Evolutionary conservation across 441 rosid genomes (phyloP).

Genomic region (Gossypium lobatum): DNA sequence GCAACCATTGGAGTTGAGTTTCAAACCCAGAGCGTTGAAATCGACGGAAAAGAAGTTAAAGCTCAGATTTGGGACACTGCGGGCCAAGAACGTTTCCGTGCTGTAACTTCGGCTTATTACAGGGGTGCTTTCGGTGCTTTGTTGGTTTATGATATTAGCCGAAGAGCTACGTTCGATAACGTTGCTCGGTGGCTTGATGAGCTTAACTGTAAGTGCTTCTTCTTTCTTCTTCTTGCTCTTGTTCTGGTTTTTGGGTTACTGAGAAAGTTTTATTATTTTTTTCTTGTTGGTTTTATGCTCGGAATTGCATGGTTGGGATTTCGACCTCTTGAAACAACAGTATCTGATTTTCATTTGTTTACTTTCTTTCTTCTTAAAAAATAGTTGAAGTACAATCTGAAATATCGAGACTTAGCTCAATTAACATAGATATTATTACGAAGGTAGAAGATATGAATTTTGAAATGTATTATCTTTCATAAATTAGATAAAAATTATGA

Average conservation of each 20-base stretch:
- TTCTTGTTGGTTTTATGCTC: not conserved
- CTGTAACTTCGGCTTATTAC: constrained; percentile 46
- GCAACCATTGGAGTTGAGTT: constrained; percentile 43
- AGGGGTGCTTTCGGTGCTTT: constrained; percentile 44
- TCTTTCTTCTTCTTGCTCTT: too few species aligned
- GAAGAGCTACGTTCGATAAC: constrained; percentile 31
- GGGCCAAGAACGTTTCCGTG: constrained; percentile 41
- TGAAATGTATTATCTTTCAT: rapidly evolving
- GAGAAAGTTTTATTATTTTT: not conserved
- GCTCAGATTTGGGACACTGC: constrained; percentile 51
- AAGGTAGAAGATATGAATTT: too few species aligned
- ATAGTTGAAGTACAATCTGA: too few species aligned
- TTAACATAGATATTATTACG: rapidly evolving
- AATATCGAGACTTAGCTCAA: rapidly evolving
- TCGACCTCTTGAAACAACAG: too few species aligned
- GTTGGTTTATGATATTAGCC: constrained; percentile 33
- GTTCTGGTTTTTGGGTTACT: not conserved
- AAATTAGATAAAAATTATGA: rapidly evolving
- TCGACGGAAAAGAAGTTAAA: constrained; percentile 39
- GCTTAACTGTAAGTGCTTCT: constrained; percentile 26
- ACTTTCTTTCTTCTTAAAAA: too few species aligned
- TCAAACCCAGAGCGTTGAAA: constrained; percentile 39
- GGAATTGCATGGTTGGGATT: not conserved
- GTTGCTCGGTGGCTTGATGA: constrained; percentile 38
- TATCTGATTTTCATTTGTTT: too few species aligned